Evolutionary conservation across 257 asterid genomes (phyloP), one percentile per base, ranked within the genome.

Genomic region (Perilla frutescens): DNA sequence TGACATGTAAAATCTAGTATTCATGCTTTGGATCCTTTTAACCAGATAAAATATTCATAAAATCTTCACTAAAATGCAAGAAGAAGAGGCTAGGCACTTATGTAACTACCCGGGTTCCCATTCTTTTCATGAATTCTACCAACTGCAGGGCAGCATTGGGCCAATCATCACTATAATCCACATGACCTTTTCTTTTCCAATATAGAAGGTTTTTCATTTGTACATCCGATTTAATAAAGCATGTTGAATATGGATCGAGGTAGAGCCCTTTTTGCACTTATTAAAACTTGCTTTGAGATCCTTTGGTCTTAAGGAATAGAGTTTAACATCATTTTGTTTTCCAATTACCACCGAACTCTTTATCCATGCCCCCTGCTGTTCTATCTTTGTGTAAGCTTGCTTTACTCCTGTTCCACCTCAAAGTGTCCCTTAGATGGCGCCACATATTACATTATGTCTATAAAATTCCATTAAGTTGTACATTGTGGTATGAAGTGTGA

Each of bases 271-370:
- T 43, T 15, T 73, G 48, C 56, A 59, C 73, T 36, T 37, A 41
- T 69, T 51, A 7, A 11, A 5, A 43, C 67, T 72, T 78, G 32
- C 55, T 59, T 47, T 64, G 69, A 57, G 72, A 51, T 78, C 71
- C 73, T 65, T 71, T 31, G 36, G 65, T 49, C 51, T 14, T 31
- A 20, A 15, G 69, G 34, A 62, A 20, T 73, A 49, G 69, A 40
- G 15, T 15, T 53, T 41, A 15, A 48, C 15, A 48, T 57, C 58
- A 13, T 53, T 70, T 63, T 15, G n/a, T 63, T 65, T 48, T 32
- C 53, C 41, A 32, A 44, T 15, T 64, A 59, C n/a, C 49, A 67
- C 36, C 20, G 70, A 37, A 51, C 44, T 67, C 34, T 14, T 50
- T 37, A 4, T 13, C 49, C 32, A 40, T 2, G 29, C 20, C 31